phyloP scores from a whole-genome alignment of 2,329 filamentous ascomycete species.

The Dothistroma pini region DNA sequence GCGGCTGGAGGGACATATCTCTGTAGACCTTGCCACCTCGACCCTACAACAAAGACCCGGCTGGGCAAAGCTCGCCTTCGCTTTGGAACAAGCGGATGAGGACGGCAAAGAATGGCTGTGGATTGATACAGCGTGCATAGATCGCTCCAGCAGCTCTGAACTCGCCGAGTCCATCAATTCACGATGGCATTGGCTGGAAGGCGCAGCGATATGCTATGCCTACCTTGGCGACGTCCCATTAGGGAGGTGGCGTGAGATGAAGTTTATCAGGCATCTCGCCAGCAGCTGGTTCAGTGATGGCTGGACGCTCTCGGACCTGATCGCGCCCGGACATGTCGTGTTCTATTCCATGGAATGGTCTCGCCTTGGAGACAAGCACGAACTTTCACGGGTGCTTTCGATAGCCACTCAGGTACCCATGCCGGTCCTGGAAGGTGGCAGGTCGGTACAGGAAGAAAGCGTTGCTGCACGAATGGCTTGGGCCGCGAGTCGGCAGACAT shows the following conservation, averaged over 20 bases:
- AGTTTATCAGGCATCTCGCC: not conserved
- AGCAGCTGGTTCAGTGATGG: slow-evolving; percentile 9
- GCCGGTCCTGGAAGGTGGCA: slow-evolving; percentile 5
- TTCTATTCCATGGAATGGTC: slow-evolving; percentile 12
- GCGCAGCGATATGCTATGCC: slow-evolving; percentile 9
- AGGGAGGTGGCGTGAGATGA: slow-evolving; percentile 6
- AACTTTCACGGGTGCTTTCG: slow-evolving; percentile 4
- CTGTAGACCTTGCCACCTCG: slow-evolving; percentile 1
- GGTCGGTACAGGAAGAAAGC: not conserved
- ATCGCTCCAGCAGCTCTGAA: slow-evolving; percentile 10
- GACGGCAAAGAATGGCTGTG: slow-evolving; percentile 18
- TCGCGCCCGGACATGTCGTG: slow-evolving; percentile 10
- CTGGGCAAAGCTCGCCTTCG: slow-evolving; percentile 17
- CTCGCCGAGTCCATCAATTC: slow-evolving; percentile 11
- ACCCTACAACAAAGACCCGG: slow-evolving; percentile 9
- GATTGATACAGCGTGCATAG: slow-evolving; percentile 11
- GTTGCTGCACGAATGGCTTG: slow-evolving; percentile 11
- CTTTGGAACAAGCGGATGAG: slow-evolving; percentile 14
- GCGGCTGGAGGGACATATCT: slow-evolving; percentile 1
- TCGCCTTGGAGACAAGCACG: slow-evolving; percentile 11
- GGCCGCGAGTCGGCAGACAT: slow-evolving; percentile 6
- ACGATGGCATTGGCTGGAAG: slow-evolving; percentile 6
- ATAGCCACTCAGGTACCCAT: not conserved
- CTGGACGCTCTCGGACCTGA: slow-evolving; percentile 9
- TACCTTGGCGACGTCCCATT: slow-evolving; percentile 7